Evolutionary conservation across 108 stramenopile genomes (phyloP), one percentile per base, ranked within the genome.

Genomic region (Cylindrotheca closterium): DNA sequence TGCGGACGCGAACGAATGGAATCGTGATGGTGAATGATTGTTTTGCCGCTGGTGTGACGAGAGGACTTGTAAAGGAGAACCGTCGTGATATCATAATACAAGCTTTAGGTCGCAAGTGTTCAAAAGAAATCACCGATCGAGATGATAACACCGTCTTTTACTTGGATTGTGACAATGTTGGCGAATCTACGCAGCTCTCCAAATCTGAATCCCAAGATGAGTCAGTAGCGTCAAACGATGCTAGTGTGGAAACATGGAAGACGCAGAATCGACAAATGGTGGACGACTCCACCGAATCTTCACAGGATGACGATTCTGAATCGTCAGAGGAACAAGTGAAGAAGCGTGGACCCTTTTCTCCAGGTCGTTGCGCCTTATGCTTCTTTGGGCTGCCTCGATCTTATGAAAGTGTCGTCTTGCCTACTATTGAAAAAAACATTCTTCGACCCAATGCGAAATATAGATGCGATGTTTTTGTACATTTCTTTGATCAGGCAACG

Each of bases 341-440:
- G n/a, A n/a, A n/a, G n/a, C n/a, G n/a, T n/a, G n/a, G n/a, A n/a
- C n/a, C n/a, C n/a, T n/a, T n/a, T n/a, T n/a, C n/a, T n/a, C n/a
- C n/a, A n/a, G 68, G 64, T 12, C 63, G 71, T 17, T 71, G 70
- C 32, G 70, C 70, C 23, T 27, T 71, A 2, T 56, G 60, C 7
- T 68, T 85, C 29, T 76, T 71, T 65, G 84, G 84, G 26, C 34
- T 80, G 1, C 78, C 84, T 1, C 66, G 84, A 57, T 65, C 80
- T 24, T 85, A 71, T 55, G 28, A 51, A 24, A 21, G 48, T 10
- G 55, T 85, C 37, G 84, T 85, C 21, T 66, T 85, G 52, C 84
- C 84, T 0, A 75, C 73, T 30, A 66, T 85, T 28, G 54, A 52
- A 27, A 30, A 62, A 60, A 79, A 81, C 53, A 28, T 85, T 19